Evolutionary conservation across 2,329 filamentous ascomycete species (phyloP).

Genomic region (Botrytis galanthina): DNA sequence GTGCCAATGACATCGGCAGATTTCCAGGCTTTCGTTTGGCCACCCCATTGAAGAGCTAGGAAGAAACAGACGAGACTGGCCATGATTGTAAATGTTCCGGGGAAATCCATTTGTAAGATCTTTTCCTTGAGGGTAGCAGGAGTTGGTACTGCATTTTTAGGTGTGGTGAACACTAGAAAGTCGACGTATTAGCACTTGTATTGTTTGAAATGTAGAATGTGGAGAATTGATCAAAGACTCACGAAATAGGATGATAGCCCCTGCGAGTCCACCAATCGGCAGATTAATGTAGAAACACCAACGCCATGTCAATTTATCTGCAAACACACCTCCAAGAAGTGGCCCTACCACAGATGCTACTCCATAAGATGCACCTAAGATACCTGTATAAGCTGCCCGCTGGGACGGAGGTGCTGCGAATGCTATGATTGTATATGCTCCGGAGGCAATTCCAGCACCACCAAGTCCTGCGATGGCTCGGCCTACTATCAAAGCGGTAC

Average conservation of each 20-base stretch:
- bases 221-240: neutral
- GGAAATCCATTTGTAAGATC: conserved; percentile 48
- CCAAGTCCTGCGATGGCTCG: conserved; percentile 33
- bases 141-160: conserved; percentile 41
- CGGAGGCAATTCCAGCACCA: conserved; percentile 35
- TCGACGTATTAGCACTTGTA: neutral
- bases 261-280: conserved; percentile 41
- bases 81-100: conserved; percentile 48
- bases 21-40: conserved; percentile 46
- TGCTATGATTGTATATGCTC: conserved; percentile 44
- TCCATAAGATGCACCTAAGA: conserved; percentile 65
- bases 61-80: conserved; percentile 45
- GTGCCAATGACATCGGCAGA: conserved; percentile 44
- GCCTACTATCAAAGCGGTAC: conserved; percentile 25
- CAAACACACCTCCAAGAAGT: conserved; percentile 62
- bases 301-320: conserved; percentile 55
- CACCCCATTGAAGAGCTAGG: conserved; percentile 50
- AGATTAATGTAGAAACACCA: conserved; percentile 45
- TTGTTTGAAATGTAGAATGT: neutral
- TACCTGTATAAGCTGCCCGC: conserved; percentile 51
- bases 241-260: conserved; percentile 25
- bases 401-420: conserved; percentile 37
- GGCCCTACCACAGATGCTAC: conserved; percentile 62
- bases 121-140: conserved; percentile 44
- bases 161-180: conserved; percentile 36